Base-by-base conservation (phyloP, 2,329 filamentous ascomycete genomes). In the Penicillium paneum region DNA sequence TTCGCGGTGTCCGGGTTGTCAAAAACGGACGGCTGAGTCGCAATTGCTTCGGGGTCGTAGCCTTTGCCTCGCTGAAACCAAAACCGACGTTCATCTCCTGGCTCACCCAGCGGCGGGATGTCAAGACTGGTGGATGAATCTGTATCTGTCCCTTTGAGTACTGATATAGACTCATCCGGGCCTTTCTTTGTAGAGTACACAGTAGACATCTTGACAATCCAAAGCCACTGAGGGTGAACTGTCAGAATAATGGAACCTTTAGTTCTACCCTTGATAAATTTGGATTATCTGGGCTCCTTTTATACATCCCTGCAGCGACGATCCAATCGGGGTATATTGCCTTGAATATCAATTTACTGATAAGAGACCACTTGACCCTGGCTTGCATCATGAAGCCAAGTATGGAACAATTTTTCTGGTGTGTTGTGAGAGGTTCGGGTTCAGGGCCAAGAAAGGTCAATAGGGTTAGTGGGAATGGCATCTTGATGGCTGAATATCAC, bases 1-100 rank as follows among this genome's bases (percentile, higher is more conserved):
- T 72, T 71, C 10, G 70, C 74, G 2, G 72, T 64, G 4, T 75
- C 71, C 0, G 74, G 71, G 45, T 79, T 71, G 38, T 80, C 77
- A 45, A 71, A 79, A 6, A 80, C 77, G 3, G 76, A 79, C 5
- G 73, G 75, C 57, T 78, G 65, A 0, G 68, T 73, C n/a, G 75
- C 74, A 32, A 70, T 65, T 29, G 59, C 67, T 32, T 69, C 54
- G 5, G 64, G 55, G 19, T 70, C 48, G 31, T 64, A 65, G 15
- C 32, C 49, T 43, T 60, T 62, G 5, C 55, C 56, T 24, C 66
- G 54, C 42, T 67, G 67, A 32, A 68, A 71, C 64, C 67, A 71
- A 45, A 68, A 69, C 2, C 64, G 62, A 39, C 58, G 66, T 26
- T 64, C 60, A 2, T 65, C 53, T 5, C 46, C 39, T 13, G 59